A percentile compares a stretch with the other conserved stretches of the same genome.
phyloP scores from a whole-genome alignment of 495 filamentous ascomycete species.

The Sporormia fimetaria region DNA sequence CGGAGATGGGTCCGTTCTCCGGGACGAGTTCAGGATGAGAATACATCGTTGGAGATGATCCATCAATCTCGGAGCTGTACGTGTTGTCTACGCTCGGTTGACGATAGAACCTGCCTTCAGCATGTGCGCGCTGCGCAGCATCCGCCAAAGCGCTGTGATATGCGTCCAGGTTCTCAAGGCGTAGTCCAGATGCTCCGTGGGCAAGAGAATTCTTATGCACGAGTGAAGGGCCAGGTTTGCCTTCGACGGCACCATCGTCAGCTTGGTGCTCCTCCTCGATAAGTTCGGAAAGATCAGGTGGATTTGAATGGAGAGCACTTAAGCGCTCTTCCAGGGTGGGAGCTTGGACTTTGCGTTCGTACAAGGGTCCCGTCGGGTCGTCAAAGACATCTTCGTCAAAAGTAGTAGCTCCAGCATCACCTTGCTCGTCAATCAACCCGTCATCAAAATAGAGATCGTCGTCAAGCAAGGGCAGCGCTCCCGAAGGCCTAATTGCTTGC shows the following conservation, averaged over 20 bases:
- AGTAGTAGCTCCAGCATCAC: conserved; percentile 11
- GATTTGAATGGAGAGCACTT: conserved; percentile 13
- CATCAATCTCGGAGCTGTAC: conserved; percentile 16
- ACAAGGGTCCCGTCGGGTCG: conserved; percentile 23
- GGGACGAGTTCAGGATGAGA: conserved; percentile 32
- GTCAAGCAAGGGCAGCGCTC: conserved; percentile 43
- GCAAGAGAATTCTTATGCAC: conserved; percentile 18
- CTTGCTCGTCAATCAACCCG: conserved; percentile 29
- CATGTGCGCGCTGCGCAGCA: conserved; percentile 62
- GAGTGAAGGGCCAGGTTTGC: conserved; percentile 14
- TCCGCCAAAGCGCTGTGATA: conserved; percentile 74
- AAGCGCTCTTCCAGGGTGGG: conserved; percentile 5
- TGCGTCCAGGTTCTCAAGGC: conserved; percentile 43
- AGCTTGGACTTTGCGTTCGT: conserved; percentile 16
- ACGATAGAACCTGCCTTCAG: conserved; percentile 55
- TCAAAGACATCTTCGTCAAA: conserved; percentile 32
- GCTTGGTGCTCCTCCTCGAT: conserved; percentile 15
- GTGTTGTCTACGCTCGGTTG: conserved; percentile 33
- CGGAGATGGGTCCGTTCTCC: conserved; percentile 31
- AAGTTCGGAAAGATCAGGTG: conserved; percentile 2
- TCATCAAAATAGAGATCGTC: conserved; percentile 33
- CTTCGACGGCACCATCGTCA: conserved; percentile 9
- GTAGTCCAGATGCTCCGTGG: conserved; percentile 7
- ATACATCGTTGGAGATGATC: conserved; percentile 18
- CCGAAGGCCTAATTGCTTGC: conserved; percentile 62